A percentile compares a stretch with the other conserved stretches of the same genome.
These are phyloP conservation scores for Trichoderma gamsii DNA, from an alignment of 495 filamentous ascomycete species.

Conservation along the genomic window DNA sequence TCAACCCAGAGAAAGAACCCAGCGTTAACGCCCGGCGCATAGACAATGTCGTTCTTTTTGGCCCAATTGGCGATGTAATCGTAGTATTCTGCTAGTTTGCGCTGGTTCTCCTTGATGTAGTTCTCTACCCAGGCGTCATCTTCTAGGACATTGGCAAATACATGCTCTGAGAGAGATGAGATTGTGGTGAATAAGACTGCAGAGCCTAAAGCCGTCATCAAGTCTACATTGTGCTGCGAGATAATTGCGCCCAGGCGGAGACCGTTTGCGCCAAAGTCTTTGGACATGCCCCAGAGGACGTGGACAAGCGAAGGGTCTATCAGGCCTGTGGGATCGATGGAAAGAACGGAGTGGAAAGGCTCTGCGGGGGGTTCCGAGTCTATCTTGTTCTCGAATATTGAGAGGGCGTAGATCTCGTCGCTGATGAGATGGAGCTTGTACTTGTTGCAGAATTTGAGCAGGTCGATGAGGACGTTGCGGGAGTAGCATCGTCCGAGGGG, in stretches of 20 bases:
- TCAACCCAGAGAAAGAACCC: conserved; percentile 52
- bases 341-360: conserved; percentile 33
- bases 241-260: conserved; percentile 35
- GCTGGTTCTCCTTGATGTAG: conserved; percentile 34
- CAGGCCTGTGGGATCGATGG: conserved; percentile 24
- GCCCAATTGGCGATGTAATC: conserved; percentile 26
- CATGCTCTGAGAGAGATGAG: conserved; percentile 35
- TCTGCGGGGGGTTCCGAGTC: conserved; percentile 7
- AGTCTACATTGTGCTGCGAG: conserved; percentile 19
- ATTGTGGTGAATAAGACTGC: conserved; percentile 41
- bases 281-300: conserved; percentile 37
- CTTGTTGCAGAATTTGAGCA: conserved; percentile 23
- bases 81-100: conserved; percentile 31
- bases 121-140: conserved; percentile 34
- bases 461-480: conserved; percentile 3
- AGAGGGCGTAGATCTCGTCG: conserved; percentile 32
- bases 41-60: conserved; percentile 30
- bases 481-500: conserved; percentile 28
- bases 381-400: conserved; percentile 22
- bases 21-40: conserved; percentile 37
- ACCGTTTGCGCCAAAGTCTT: conserved; percentile 40
- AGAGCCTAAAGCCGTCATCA: conserved; percentile 27
- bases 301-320: conserved; percentile 37
- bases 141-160: conserved; percentile 30
- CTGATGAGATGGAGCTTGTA: conserved; percentile 29